Evolutionary conservation across 345 rosid species (phyloP), one percentile per base, ranked within the genome.

Genomic region (Laguncularia racemosa): DNA sequence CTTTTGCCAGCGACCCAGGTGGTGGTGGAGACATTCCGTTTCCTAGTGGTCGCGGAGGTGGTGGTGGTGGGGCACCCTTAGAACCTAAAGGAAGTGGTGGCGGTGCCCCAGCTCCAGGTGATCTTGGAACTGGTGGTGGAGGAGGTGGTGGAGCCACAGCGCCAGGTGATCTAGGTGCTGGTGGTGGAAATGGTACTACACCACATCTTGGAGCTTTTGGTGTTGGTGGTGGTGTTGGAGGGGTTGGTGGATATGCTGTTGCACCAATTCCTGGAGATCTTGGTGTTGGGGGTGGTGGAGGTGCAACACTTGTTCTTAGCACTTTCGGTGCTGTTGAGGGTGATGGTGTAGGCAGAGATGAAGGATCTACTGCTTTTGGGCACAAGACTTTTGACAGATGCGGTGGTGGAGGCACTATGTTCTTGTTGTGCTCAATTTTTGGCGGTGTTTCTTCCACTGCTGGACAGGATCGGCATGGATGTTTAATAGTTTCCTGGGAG

Each of bases 11-110:
- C 56, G 49, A 58, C 46, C 73, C 68, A 15, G 67, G 73, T 20
- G 81, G 81, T 0, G 84, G 71, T 7, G 79, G 67, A 13, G 59
- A 33, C 15, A 63, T 43, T 28, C 68, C 53, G 7, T 57, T 53
- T 52, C 17, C 28, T 40, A 45, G 28, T 13, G 38, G 20, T 38
- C 55, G 61, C 13, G 56, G 61, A 18, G 82, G 85, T 0, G 91
- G 83, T 20, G 65, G 60, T 16, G 88, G 93, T 46, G 87, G 86
- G 21, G 60, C 45, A 57, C 67, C 59, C 74, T 80, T 15, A 54
- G 75, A 58, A 16, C 52, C 14, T 18, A 48, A 40, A 12, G 65
- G 71, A 44, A 60, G 75, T 1, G 67, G 69, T 0, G 23, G 65
- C 19, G 60, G 55, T 2, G 59, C 11, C 15, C 46, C 56, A 0